Percentiles rank a stretch among this genome's conserved stretches.
Conservation (phyloP, 495 filamentous ascomycete species). For the Staphylotrichum tortipilum region DNA sequence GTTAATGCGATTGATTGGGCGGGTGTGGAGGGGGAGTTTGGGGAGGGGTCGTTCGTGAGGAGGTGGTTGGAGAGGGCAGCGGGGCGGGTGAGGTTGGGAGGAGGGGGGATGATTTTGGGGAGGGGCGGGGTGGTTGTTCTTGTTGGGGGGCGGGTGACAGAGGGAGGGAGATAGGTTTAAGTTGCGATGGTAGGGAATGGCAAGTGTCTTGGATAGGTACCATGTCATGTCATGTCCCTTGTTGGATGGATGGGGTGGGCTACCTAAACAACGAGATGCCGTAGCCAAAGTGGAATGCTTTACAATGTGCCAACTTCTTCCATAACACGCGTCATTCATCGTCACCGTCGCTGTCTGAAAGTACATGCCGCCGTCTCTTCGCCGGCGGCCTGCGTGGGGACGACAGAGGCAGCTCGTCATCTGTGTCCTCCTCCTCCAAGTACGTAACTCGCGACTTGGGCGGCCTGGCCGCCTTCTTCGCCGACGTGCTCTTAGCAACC, state of each 20-base stretch:
- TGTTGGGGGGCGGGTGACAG: too few relatives aligned
- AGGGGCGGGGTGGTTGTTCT: too few relatives aligned
- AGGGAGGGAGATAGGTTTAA: too few relatives aligned
- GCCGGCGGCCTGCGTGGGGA: conserved; percentile 6
- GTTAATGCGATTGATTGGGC: conserved; percentile 1
- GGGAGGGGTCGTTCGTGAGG: background rate
- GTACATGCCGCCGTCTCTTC: conserved; percentile 16
- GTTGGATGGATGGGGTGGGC: too few relatives aligned
- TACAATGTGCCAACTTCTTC: too few relatives aligned
- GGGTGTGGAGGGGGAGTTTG: background rate
- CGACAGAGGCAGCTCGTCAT: conserved; percentile 5
- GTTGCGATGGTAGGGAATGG: too few relatives aligned
- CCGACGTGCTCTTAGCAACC: conserved; percentile 8
- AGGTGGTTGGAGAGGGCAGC: background rate
- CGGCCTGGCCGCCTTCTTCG: conserved; percentile 5
- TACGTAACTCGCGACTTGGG: conserved; percentile 9
- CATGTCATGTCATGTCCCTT: too few relatives aligned
- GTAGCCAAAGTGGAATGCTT: background rate
- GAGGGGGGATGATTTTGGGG: background rate
- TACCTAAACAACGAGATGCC: background rate
- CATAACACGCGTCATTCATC: conserved; percentile 3
- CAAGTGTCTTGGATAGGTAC: too few relatives aligned
- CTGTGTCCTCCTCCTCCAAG: conserved; percentile 20
- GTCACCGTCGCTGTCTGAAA: conserved; percentile 25
- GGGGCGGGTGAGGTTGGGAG: background rate